Conservation (phyloP, 2,329 filamentous ascomycete species). For the Fusarium sp. region DNA sequence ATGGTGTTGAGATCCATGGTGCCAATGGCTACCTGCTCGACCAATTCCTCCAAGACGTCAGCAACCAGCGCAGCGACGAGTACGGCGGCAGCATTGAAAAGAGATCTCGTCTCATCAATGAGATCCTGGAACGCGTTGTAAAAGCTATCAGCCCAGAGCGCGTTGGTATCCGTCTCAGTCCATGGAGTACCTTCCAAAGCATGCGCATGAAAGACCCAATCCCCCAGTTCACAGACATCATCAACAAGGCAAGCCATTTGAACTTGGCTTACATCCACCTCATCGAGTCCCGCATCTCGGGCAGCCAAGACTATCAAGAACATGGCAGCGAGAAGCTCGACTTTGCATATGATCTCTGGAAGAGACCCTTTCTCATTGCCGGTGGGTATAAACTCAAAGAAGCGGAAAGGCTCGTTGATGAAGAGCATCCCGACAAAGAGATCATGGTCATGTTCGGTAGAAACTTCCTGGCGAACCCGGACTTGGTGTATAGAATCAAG, state of each 20-base stretch:
- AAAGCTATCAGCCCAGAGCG: conserved; percentile 60
- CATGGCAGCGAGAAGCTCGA: conserved; percentile 47
- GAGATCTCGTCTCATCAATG: conserved; percentile 61
- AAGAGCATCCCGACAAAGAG: conserved; percentile 44
- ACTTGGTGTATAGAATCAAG: conserved; percentile 41
- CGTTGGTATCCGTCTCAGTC: conserved; percentile 67
- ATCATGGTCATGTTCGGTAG: conserved; percentile 50
- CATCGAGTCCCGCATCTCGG: conserved; percentile 66
- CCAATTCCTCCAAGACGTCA: conserved; percentile 65
- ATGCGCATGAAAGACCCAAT: conserved; percentile 72
- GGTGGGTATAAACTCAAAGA: conserved; percentile 46
- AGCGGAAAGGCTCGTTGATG: conserved; percentile 45
- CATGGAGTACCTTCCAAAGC: conserved; percentile 69
- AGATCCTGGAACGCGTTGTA: conserved; percentile 56
- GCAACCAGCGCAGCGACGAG: conserved; percentile 61
- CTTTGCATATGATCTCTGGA: conserved; percentile 50
- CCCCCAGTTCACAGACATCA: conserved; percentile 70
- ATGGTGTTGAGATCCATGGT: conserved; percentile 72
- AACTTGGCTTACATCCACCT: conserved; percentile 71
- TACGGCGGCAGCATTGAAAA: conserved; percentile 65
- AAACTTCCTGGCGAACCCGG: conserved; percentile 47
- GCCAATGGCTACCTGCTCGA: conserved; percentile 72
- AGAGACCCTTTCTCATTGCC: conserved; percentile 47
- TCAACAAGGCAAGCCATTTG: conserved; percentile 60
- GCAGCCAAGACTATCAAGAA: conserved; percentile 50